Conservation (phyloP, 768 basidiomycete genomes). For the Rhodosporidiobolus sp. region DNA sequence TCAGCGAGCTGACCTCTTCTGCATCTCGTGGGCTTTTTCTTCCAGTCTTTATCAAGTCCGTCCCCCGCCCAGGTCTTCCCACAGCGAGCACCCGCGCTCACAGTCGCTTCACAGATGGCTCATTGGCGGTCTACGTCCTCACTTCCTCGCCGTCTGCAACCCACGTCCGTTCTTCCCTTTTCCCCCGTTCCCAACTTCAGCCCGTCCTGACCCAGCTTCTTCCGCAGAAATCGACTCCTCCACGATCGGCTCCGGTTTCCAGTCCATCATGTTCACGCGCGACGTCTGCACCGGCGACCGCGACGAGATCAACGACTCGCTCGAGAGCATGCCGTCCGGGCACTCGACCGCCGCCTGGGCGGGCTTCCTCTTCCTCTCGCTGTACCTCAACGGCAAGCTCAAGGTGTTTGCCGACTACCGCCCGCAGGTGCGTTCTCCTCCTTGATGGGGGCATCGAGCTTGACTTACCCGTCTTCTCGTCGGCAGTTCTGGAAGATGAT, state of each 20-base stretch:
- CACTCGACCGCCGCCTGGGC: conserved; percentile 62
- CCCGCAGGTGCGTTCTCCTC: conserved; percentile 46
- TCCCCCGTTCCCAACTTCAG: background rate
- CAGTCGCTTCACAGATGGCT: conserved; percentile 39
- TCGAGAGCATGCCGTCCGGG: conserved; percentile 60
- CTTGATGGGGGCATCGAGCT: background rate
- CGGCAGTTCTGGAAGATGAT: conserved; percentile 62
- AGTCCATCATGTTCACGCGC: conserved; percentile 56
- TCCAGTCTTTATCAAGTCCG: conserved; percentile 58
- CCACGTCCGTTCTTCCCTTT: conserved; percentile 49
- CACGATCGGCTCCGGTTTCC: conserved; percentile 55
- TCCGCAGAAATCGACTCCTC: conserved; percentile 35
- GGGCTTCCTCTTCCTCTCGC: conserved; percentile 55
- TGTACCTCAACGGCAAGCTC: conserved; percentile 55
- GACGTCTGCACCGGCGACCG: conserved; percentile 59
- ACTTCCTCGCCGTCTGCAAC: conserved; percentile 58
- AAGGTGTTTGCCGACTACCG: conserved; percentile 63
- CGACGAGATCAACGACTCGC: conserved; percentile 57
- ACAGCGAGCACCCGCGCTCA: background rate
- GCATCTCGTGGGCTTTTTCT: background rate
- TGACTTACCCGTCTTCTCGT: background rate
- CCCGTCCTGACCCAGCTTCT: background rate
- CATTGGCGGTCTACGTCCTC: conserved; percentile 54
- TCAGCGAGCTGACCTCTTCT: too few relatives aligned
- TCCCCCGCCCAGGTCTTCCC: conserved; percentile 43